Base-by-base conservation (phyloP, 345 rosid species). In the Alliaria petiolata region DNA sequence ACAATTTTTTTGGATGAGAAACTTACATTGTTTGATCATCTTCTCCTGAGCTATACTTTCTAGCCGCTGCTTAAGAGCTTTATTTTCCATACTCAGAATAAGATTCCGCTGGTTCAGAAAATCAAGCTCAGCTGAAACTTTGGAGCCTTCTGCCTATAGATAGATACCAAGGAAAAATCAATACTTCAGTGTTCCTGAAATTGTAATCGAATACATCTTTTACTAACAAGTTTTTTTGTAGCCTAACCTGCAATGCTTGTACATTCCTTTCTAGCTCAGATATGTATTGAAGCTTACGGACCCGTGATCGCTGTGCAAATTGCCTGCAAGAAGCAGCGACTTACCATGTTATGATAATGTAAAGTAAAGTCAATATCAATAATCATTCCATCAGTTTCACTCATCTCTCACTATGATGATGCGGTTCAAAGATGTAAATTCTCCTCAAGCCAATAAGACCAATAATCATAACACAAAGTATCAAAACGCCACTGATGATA, bases 241-340 rank as follows among this genome's bases (percentile, higher is more conserved):
- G 44, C 76, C 79, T 82, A 76, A 79, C 99, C 92, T 95, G 97
- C 76, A 95, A 90, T 80, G 89, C 85, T 81, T 95, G 98, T 34
- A 95, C 99, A 80, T 87, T 90, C 64, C 92, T 87, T 87, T 95
- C 99, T 80, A 92, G 80, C 82, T 95, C 99, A 81, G 99, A 92
- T 79, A 95, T 95, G 81, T 92, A 92, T 82, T 95, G 99, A 71
- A 95, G 98, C 80, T 95, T 95, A 22, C 99, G 89, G 22, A 92
- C 98, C 69, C 99, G 80, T 53, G 99, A 95, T 35, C 99, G 91
- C 66, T 95, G 99, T 69, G 99, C 99, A 55, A 92, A 95, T 89
- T 92, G 99, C 88, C 99, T 95, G 80, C 74, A 79, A 6, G 17
- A 42, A 46, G 71, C 25, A 72, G 20, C 19, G 74, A 65, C 19